Evolutionary conservation across 2,329 filamentous ascomycete genomes (phyloP).

Genomic region (Colletotrichum sojae): DNA sequence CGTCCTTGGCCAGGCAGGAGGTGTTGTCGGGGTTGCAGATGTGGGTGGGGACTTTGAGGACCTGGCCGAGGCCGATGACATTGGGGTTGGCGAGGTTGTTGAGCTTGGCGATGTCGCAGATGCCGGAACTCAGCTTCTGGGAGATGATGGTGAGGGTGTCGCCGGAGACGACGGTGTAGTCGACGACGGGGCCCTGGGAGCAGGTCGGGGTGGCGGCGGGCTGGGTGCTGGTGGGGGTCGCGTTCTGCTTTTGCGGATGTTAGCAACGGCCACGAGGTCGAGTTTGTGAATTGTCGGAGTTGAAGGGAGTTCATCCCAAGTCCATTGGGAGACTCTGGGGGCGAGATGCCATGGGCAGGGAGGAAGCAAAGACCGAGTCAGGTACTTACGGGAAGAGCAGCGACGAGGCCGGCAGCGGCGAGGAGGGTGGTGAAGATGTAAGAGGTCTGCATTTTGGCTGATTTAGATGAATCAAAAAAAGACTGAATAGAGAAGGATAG

Average conservation of each 20-base stretch:
- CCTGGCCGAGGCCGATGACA: background rate
- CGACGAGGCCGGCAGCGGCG: slow-evolving; percentile 20
- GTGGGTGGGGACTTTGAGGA: slow-evolving; percentile 22
- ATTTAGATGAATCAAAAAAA: background rate
- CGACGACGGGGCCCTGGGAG: slow-evolving; percentile 13
- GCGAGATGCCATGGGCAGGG: background rate
- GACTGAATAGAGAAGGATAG: background rate
- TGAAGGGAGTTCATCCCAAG: background rate
- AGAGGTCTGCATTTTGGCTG: slow-evolving; percentile 31
- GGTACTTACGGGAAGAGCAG: slow-evolving; percentile 26
- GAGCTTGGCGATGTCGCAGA: slow-evolving; percentile 30
- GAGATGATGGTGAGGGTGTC: slow-evolving; percentile 35
- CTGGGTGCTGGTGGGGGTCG: slow-evolving; percentile 4
- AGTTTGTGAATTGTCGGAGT: background rate
- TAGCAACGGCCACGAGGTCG: background rate
- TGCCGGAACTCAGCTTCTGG: slow-evolving; percentile 23
- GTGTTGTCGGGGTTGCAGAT: slow-evolving; percentile 37
- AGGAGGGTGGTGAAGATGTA: slow-evolving; percentile 27
- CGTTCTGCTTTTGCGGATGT: slow-evolving; percentile 9
- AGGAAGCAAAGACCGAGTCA: background rate
- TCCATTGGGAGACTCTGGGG: background rate
- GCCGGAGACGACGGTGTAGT: slow-evolving; percentile 23
- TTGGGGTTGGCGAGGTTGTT: slow-evolving; percentile 29
- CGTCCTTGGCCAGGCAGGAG: slow-evolving; percentile 22
- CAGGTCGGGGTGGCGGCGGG: slow-evolving; percentile 19